Percentiles rank a stretch among this genome's conserved stretches.
Evolutionary conservation across 108 stramenopile genomes (phyloP).

Genomic region (Pinguiococcus pyrenoidosus): DNA sequence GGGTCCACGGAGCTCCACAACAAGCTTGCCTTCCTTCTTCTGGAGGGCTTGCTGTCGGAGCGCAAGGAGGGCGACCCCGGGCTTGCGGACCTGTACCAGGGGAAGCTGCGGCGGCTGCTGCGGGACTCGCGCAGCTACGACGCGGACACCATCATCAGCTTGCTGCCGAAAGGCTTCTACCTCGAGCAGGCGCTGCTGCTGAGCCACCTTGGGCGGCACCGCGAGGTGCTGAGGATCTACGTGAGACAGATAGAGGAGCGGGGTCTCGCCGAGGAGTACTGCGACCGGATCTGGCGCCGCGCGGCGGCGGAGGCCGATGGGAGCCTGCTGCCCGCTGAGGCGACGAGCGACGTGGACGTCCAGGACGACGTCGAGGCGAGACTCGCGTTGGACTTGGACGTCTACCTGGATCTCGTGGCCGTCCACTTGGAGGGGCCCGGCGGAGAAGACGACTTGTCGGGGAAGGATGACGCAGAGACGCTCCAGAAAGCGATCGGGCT

Average conservation of each 20-base stretch:
- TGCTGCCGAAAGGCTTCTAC: slow-evolving; percentile 25
- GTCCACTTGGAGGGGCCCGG: no score
- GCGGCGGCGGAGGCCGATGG: no score
- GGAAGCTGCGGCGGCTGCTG: slow-evolving; percentile 23
- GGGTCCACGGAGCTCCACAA: slow-evolving; percentile 19
- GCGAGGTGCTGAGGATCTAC: slow-evolving; percentile 28
- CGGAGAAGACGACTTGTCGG: no score
- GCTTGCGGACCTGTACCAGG: slow-evolving; percentile 21
- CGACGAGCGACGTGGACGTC: no score
- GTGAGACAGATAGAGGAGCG: slow-evolving; percentile 8
- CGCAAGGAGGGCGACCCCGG: not conserved
- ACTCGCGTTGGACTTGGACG: no score
- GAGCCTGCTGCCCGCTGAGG: no score
- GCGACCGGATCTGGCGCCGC: no score
- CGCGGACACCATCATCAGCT: slow-evolving; percentile 19
- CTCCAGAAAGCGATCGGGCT: no score
- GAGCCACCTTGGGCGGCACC: slow-evolving; percentile 26
- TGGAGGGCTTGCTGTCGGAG: slow-evolving; percentile 29
- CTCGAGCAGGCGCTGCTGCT: slow-evolving; percentile 30
- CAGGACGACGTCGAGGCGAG: no score
- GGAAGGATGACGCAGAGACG: no score
- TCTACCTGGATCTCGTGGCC: no score
- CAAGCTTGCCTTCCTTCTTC: slow-evolving; percentile 23
- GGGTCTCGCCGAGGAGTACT: slow-evolving; percentile 17
- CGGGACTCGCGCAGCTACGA: slow-evolving; percentile 16